Evolutionary conservation across 78 protist genomes (phyloP), one percentile per base, ranked within the genome.

Genomic region (Tieghemostelium lacteum): DNA sequence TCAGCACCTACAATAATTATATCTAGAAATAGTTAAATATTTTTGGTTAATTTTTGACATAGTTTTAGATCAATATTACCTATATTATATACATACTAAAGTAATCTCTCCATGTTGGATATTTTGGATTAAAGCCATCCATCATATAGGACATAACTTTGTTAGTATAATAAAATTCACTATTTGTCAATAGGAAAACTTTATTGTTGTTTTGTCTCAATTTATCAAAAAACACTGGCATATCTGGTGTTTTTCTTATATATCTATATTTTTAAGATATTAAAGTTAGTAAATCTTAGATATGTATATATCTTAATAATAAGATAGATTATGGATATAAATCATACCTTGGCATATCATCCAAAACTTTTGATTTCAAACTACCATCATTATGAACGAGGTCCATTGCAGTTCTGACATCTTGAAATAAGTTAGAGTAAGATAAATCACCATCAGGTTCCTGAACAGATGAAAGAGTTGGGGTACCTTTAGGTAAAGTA

Each of bases 1-100:
- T 75, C 74, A n/a, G 95, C 95, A 40, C 86, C 87, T 8, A 85
- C 92, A 71, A 93, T 93, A 64, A 76, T 58, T 14, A 85, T 42
- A 64, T 66, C 86, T 49, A 83, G 31, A 33, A 33, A 50, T 62
- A 52, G n/a, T 0, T n/a, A 54, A 61, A n/a, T 62, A 33, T 24
- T 42, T 29, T 17, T 28, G 73, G 36, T 49, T 63, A 26, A 49
- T 8, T 49, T 37, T n/a, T n/a, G n/a, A n/a, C n/a, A 2, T 24
- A 0, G 6, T 40, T 62, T n/a, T 54, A 36, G n/a, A 73, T 22
- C 20, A 20, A 39, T 22, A 14, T 31, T 31, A 70, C 26, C 1
- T 37, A 60, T n/a, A n/a, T n/a, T n/a, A n/a, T n/a, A n/a, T n/a
- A n/a, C n/a, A n/a, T 55, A 85, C 69, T 31, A 24, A 87, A 87